Base-by-base conservation (phyloP, 2,329 filamentous ascomycete genomes). In the Juglanconis oblonga region DNA sequence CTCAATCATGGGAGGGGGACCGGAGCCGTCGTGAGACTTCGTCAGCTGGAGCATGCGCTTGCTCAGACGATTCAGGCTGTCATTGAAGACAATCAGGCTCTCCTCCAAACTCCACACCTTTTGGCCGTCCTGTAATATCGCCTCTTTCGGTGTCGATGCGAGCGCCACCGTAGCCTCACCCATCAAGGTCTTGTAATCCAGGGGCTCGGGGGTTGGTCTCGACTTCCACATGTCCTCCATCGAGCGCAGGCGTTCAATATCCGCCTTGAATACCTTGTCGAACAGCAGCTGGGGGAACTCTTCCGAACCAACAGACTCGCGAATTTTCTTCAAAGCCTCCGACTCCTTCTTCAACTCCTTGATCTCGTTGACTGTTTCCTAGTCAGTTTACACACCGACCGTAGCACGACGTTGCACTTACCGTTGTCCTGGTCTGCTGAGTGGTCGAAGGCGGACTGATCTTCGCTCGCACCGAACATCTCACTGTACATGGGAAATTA, bases 191-290 rank as follows among this genome's bases (percentile, higher is more conserved):
- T 87, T 81, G 71, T 90, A 96, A 44, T 88, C 80, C 11, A 98
- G 79, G 7, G 91, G 77, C 67, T 89, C 81, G 0, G 94, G 95
- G 1, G 88, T 81, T 63, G 85, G 85, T 65, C 92, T 85, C 4
- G 85, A 87, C 74, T 92, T 96, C 95, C 95, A 99, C 92, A 98
- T 96, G 64, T 96, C 94, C 70, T 95, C 89, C 85, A 97, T 96
- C 13, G 88, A 90, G 45, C 87, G 83, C 58, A 99, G 74, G 14
- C 95, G 86, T 64, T 89, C 81, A 57, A 99, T 90, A 69, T 99
- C 95, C 53, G 89, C 81, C 63, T 87, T 85, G 75, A 95, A 99
- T 3, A 98, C 93, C 72, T 98, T 99, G 70, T 96, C 85, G 70
- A 98, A 98, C 0, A 99, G 85, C 69, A 90, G 84, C 64, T 87